Evolutionary conservation across 192 early-diverging fungal genomes (phyloP).

Genomic region (Coemansia sp.): DNA sequence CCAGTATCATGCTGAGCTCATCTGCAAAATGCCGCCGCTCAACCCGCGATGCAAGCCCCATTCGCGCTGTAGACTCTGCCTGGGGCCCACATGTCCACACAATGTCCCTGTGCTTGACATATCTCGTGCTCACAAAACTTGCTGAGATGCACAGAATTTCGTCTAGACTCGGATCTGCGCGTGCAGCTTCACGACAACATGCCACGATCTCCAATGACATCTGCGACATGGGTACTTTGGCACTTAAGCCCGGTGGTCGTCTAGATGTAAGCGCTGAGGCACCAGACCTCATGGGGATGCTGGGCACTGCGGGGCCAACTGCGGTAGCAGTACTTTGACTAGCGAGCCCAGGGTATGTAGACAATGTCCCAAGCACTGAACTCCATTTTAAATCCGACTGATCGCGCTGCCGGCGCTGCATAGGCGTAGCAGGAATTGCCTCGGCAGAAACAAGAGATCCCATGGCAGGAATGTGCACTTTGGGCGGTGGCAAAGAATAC

Average conservation of each 20-base stretch:
- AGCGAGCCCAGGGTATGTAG: not conserved
- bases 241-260: not conserved
- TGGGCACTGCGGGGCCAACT: not conserved
- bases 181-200: conserved; percentile 37
- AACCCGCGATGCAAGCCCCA: conserved; percentile 17
- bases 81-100: conserved; percentile 26
- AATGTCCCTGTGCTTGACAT: not conserved
- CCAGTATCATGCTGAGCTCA: conserved; percentile 64
- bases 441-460: not conserved
- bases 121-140: not conserved
- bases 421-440: conserved; percentile 6
- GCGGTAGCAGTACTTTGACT: not conserved
- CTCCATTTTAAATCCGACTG: conserved; percentile 50
- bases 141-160: conserved; percentile 51
- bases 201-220: conserved; percentile 27
- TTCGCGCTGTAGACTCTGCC: not conserved
- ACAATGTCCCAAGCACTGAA: conserved; percentile 31
- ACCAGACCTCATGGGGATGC: not conserved
- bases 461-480: not conserved
- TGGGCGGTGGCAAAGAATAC: conserved; percentile 32
- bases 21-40: conserved; percentile 42
- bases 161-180: conserved; percentile 73
- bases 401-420: conserved; percentile 27
- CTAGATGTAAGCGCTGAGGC: not conserved
- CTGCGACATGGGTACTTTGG: conserved; percentile 14